Base-by-base conservation (phyloP, 2,329 filamentous ascomycete genomes). In the Alternaria rosae region DNA sequence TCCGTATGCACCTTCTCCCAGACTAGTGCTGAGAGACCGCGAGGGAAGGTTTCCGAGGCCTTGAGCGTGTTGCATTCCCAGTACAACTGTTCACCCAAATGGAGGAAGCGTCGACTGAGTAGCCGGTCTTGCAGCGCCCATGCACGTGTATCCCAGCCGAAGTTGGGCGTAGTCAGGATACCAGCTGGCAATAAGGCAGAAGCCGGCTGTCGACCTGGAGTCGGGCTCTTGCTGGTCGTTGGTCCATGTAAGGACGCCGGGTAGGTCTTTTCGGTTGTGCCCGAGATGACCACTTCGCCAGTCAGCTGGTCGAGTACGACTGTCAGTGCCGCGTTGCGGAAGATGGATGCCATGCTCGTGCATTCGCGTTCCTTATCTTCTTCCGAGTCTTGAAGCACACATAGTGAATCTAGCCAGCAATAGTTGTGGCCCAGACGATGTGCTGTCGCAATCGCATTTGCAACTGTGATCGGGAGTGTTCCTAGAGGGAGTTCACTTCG, bases 21-120 rank as follows among this genome's bases (percentile, higher is more conserved):
- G 5, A 79, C 54, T 9, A 79, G 73, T 4, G 76, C 64, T 10
- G 76, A 69, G 6, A 78, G 63, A 1, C 77, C 77, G 10, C 61
- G 69, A 5, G 77, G 77, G 65, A 78, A 78, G 6, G 75, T 78
- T 48, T 77, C 73, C 5, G 73, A 76, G 7, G 77, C 77, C 59
- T 78, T 79, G 57, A 78, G 74, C 9, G 68, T 63, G 62, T 75
- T 76, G 59, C 78, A 80, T 47, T 79, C 76, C 78, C 78, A 80
- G 65, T 79, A 77, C 62, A 78, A 65, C 52, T 80, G 77, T 55
- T 72, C 69, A 35, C 75, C 71, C 11, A 78, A 61, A 30, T 77
- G 72, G 15, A 80, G 67, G 58, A 77, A 68, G 13, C 77, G 70
- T 13, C 67, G 71, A 23, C 75, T 76, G 15, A 80, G 77, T 1